Percentiles rank a stretch among this genome's conserved stretches.
Conservation (phyloP, 768 basidiomycete genomes). For the Tulasnella sp. region DNA sequence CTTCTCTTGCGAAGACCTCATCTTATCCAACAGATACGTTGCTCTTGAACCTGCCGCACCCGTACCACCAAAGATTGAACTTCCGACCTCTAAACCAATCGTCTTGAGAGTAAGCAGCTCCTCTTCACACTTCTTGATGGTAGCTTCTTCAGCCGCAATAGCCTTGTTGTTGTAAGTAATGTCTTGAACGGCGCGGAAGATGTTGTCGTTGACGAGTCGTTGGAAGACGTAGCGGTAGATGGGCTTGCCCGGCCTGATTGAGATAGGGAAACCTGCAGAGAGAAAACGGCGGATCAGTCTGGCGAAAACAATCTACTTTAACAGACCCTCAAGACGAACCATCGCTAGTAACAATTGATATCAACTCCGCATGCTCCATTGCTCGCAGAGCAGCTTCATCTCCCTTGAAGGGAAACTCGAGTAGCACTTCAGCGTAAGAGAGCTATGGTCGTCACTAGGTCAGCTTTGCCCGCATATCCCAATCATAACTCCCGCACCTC, state of each 20-base stretch:
- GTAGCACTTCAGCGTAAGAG: constrained; percentile 73
- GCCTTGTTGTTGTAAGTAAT: constrained; percentile 69
- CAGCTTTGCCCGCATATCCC: neutral
- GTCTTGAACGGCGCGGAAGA: constrained; percentile 78
- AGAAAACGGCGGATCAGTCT: neutral
- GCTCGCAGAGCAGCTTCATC: constrained; percentile 41
- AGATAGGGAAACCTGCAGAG: constrained; percentile 67
- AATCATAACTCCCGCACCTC: constrained; percentile 43
- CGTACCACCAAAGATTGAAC: constrained; percentile 46
- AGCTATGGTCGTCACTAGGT: constrained; percentile 43
- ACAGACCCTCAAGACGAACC: constrained; percentile 43
- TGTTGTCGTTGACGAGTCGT: constrained; percentile 66
- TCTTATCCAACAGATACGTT: constrained; percentile 66
- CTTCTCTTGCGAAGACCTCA: constrained; percentile 64
- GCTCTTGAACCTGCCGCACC: constrained; percentile 56
- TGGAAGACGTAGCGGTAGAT: constrained; percentile 83
- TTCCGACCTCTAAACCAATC: constrained; percentile 49
- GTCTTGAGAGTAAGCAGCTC: constrained; percentile 67
- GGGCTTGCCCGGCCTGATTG: constrained; percentile 85
- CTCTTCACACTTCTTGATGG: constrained; percentile 65
- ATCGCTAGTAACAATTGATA: constrained; percentile 70
- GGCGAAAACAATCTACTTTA: neutral
- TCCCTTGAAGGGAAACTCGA: constrained; percentile 59
- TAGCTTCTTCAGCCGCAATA: constrained; percentile 55
- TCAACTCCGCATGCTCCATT: constrained; percentile 50